Evolutionary conservation across 2,329 filamentous ascomycete species (phyloP).

Genomic region (Colletotrichum camelliae): DNA sequence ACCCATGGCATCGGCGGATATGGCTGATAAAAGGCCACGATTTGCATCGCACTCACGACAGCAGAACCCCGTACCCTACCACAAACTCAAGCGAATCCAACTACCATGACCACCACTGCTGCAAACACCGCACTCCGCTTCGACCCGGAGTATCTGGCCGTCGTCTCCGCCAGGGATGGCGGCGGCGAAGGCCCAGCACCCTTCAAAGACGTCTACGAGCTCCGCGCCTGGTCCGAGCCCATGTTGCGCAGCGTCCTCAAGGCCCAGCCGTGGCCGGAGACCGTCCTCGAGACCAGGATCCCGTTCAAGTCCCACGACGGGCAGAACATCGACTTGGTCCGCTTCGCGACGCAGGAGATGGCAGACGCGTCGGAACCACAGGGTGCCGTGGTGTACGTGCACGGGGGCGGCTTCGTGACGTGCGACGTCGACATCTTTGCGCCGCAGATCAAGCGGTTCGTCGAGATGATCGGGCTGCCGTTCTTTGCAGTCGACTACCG

Average conservation of each 20-base stretch:
- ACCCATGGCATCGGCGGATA: background rate
- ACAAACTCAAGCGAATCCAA: background rate
- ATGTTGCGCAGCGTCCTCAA: background rate
- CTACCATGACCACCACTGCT: background rate
- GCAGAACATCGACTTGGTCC: background rate
- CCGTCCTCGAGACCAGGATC: slow-evolving; percentile 4
- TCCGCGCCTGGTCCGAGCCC: background rate
- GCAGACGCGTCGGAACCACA: background rate
- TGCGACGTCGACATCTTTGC: slow-evolving; percentile 32
- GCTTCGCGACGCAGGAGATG: slow-evolving; percentile 4
- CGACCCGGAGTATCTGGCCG: slow-evolving; percentile 10
- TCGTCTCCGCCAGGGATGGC: background rate
- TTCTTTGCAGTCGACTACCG: slow-evolving; percentile 46
- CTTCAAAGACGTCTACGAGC: background rate
- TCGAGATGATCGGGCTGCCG: slow-evolving; percentile 33
- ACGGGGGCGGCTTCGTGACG: slow-evolving; percentile 47
- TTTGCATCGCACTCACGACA: background rate
- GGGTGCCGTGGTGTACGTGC: slow-evolving; percentile 40
- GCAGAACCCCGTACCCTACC: no score
- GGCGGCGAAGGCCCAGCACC: background rate
- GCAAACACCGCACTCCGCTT: background rate
- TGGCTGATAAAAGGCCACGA: background rate
- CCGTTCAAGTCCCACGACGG: slow-evolving; percentile 4
- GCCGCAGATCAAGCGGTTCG: slow-evolving; percentile 29
- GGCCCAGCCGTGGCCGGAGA: background rate